Conservation (phyloP, 352 stramenopile genomes). For the Thalassiosira livingstoniorum region DNA sequence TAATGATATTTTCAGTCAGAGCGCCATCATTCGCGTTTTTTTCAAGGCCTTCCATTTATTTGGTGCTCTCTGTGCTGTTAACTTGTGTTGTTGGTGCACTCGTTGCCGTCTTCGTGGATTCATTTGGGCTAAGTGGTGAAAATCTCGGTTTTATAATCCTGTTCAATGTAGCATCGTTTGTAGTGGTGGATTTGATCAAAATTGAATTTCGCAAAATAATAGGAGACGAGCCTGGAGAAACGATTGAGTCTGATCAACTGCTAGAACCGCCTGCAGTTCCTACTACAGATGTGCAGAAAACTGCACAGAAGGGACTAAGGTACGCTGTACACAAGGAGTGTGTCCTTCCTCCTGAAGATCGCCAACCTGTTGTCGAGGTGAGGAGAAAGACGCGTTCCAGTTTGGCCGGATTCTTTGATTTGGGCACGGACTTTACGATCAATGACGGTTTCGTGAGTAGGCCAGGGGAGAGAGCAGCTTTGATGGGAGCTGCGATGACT, state of each 20-base stretch:
- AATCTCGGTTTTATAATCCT: slow-evolving; percentile 56
- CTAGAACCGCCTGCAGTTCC: slow-evolving; percentile 42
- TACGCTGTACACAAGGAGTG: slow-evolving; percentile 59
- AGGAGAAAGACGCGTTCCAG: slow-evolving; percentile 6
- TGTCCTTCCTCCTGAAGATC: slow-evolving; percentile 41
- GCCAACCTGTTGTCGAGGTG: slow-evolving; percentile 53
- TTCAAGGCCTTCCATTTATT: slow-evolving; percentile 54
- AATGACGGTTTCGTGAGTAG: slow-evolving; percentile 47
- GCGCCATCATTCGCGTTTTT: slow-evolving; percentile 62
- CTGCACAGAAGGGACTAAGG: slow-evolving; percentile 50
- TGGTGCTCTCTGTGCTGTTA: slow-evolving; percentile 59
- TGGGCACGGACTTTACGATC: slow-evolving; percentile 32
- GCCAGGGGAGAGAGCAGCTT: background rate
- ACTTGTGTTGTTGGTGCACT: slow-evolving; percentile 56
- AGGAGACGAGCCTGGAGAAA: slow-evolving; percentile 61
- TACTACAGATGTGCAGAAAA: slow-evolving; percentile 56
- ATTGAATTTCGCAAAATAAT: slow-evolving; percentile 63
- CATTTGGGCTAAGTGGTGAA: slow-evolving; percentile 19
- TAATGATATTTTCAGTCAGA: slow-evolving; percentile 71
- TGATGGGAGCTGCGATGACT: slow-evolving; percentile 7
- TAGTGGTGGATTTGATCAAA: slow-evolving; percentile 69
- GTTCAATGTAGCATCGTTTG: slow-evolving; percentile 63
- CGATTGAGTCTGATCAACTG: slow-evolving; percentile 67
- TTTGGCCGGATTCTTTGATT: slow-evolving; percentile 41
- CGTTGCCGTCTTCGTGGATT: slow-evolving; percentile 43